Evolutionary conservation across 2,329 filamentous ascomycete species (phyloP).

Genomic region (Phialemoniopsis sp.): DNA sequence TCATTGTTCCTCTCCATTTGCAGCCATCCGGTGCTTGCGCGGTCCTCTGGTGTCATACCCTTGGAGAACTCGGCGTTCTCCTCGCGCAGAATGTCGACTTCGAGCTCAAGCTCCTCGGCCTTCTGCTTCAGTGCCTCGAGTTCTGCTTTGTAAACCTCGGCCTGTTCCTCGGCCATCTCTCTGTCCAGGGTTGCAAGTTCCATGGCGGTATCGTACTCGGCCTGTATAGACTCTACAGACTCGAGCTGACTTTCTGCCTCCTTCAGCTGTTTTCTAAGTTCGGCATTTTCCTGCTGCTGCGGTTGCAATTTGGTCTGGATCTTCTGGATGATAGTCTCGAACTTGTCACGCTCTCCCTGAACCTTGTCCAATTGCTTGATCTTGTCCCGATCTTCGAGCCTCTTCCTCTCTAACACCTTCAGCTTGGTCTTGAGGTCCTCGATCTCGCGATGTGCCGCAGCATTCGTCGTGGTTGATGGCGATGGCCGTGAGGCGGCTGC

Average conservation of each 20-base stretch:
- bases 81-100: conserved; percentile 80
- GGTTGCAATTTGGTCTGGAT: conserved; percentile 85
- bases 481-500: conserved; percentile 22
- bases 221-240: conserved; percentile 67
- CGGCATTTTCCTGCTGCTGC: conserved; percentile 73
- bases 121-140: conserved; percentile 72
- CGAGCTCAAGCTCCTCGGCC: conserved; percentile 79
- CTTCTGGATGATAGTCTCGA: conserved; percentile 83
- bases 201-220: conserved; percentile 78
- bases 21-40: conserved; percentile 80
- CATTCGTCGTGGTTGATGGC: conserved; percentile 30
- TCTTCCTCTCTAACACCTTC: conserved; percentile 81
- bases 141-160: conserved; percentile 77
- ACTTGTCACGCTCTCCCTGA: conserved; percentile 72
- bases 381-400: conserved; percentile 79
- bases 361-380: conserved; percentile 73
- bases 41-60: conserved; percentile 85
- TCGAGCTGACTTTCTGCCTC: conserved; percentile 69
- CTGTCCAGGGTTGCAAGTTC: conserved; percentile 87
- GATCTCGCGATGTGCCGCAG: conserved; percentile 60
- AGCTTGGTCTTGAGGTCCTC: conserved; percentile 89
- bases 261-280: conserved; percentile 73
- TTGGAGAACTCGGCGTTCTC: conserved; percentile 82
- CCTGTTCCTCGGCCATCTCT: conserved; percentile 94
- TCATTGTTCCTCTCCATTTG: conserved; percentile 92